Conservation (phyloP, 1,284 basidiomycete genomes). For the Mrakiaceae sp. region DNA sequence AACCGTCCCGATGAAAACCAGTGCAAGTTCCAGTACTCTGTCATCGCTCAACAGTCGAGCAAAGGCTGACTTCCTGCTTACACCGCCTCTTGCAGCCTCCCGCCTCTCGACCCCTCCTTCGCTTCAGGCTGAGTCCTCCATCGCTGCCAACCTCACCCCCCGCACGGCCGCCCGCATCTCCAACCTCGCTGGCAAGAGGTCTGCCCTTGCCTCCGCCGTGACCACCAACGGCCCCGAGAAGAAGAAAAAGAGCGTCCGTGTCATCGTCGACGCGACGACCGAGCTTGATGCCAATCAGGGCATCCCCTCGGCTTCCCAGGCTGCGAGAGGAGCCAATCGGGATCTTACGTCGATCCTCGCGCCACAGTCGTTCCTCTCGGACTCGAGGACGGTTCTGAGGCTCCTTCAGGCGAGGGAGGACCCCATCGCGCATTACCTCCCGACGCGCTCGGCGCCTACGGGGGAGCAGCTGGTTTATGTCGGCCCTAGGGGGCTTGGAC, state of each 20-base stretch:
- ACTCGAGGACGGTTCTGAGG: conserved; percentile 66
- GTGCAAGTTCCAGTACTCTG: conserved; percentile 20
- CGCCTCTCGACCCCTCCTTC: conserved; percentile 14
- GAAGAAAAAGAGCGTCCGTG: conserved; percentile 58
- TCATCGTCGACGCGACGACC: conserved; percentile 55
- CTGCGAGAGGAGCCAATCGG: conserved; percentile 1
- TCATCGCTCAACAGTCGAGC: not conserved
- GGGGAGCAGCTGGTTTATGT: conserved; percentile 62
- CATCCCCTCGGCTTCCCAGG: conserved; percentile 16
- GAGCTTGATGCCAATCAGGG: conserved; percentile 64
- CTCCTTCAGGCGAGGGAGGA: conserved; percentile 74
- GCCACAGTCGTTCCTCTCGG: conserved; percentile 64
- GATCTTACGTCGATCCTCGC: conserved; percentile 14
- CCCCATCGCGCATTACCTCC: conserved; percentile 72
- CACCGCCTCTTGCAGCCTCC: conserved; percentile 30
- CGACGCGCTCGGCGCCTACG: conserved; percentile 52
- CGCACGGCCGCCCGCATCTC: conserved; percentile 39
- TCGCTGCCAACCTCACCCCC: conserved; percentile 39
- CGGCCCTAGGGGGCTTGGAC: conserved; percentile 61
- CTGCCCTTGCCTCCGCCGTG: conserved; percentile 30
- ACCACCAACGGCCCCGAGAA: conserved; percentile 40
- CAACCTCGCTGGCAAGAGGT: conserved; percentile 27
- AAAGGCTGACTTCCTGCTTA: not conserved
- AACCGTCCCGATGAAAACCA: conserved; percentile 20
- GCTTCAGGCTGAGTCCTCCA: conserved; percentile 13